Percentiles rank a stretch among this genome's conserved stretches.
phyloP scores from a whole-genome alignment of 768 basidiomycete species.

The Artomyces pyxidatus region DNA sequence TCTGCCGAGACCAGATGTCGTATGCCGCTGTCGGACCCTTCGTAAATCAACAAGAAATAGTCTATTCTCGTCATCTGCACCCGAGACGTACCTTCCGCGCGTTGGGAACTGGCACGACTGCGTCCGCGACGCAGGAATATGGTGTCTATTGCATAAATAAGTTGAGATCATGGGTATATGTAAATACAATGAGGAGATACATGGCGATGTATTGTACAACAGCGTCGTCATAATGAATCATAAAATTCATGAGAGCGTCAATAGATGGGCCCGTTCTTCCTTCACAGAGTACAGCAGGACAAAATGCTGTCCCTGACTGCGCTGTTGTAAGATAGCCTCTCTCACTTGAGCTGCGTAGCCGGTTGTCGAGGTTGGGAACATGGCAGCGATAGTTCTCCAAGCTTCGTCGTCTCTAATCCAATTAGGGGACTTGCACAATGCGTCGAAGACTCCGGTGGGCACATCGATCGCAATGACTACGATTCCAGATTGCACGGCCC shows the following conservation, averaged over 20 bases:
- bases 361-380: constrained; percentile 48
- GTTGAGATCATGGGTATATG: background rate
- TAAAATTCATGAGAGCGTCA: constrained; percentile 23
- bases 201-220: background rate
- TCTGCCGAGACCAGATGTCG: too few relatives aligned
- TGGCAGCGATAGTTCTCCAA: constrained; percentile 52
- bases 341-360: constrained; percentile 62
- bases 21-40: too few relatives aligned
- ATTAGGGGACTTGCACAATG: constrained; percentile 42
- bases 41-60: too few relatives aligned
- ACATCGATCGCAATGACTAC: constrained; percentile 73
- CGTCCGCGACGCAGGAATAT: too few relatives aligned
- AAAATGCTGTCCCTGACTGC: constrained; percentile 54
- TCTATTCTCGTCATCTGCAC: too few relatives aligned
- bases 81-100: too few relatives aligned
- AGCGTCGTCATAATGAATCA: background rate
- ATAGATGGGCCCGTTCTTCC: constrained; percentile 61
- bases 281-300: constrained; percentile 57
- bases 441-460: constrained; percentile 48
- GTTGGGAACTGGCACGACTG: too few relatives aligned
- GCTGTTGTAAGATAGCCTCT: constrained; percentile 55
- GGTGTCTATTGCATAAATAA: too few relatives aligned
- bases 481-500: constrained; percentile 48
- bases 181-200: too few relatives aligned
- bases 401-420: constrained; percentile 75